Evolutionary conservation across 139 green algal genomes (phyloP).

Genomic region (Dunaliella sp.): DNA sequence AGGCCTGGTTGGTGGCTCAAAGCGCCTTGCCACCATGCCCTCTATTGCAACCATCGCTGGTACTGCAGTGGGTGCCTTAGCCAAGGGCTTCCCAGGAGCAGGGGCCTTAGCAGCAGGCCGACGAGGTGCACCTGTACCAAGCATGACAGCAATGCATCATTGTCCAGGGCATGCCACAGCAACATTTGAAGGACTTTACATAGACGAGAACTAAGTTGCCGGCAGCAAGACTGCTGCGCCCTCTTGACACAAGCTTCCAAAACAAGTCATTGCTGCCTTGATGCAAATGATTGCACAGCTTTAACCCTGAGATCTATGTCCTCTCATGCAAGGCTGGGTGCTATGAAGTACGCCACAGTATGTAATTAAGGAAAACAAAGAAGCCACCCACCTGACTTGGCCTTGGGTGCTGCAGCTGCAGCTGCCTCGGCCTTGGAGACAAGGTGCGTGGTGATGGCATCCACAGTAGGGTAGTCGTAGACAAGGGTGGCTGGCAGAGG

Average conservation of each 20-base stretch:
- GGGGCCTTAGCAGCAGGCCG: background rate
- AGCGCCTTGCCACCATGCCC: background rate
- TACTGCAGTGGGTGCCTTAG: background rate
- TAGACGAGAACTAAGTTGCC: too few relatives aligned
- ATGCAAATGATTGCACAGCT: too few relatives aligned
- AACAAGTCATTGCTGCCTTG: too few relatives aligned
- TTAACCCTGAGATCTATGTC: too few relatives aligned
- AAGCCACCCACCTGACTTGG: background rate
- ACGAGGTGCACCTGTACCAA: background rate
- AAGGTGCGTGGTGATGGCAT: constrained; percentile 47
- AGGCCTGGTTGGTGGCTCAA: background rate
- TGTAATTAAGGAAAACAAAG: too few relatives aligned
- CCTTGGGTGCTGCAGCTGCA: background rate
- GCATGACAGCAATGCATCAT: too few relatives aligned
- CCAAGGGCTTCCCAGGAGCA: background rate
- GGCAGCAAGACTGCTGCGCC: too few relatives aligned
- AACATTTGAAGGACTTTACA: too few relatives aligned
- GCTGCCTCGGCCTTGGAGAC: constrained; percentile 23
- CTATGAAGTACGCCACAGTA: too few relatives aligned
- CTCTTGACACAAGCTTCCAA: too few relatives aligned
- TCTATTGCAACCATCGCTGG: background rate
- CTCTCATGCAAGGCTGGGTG: too few relatives aligned
- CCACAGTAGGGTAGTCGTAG: constrained; percentile 80
- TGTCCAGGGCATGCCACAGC: too few relatives aligned
- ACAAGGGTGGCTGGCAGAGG: constrained; percentile 52